A percentile compares a stretch with the other conserved stretches of the same genome.
phyloP scores from a whole-genome alignment of 495 filamentous ascomycete species.

The Xylaria scruposa region DNA sequence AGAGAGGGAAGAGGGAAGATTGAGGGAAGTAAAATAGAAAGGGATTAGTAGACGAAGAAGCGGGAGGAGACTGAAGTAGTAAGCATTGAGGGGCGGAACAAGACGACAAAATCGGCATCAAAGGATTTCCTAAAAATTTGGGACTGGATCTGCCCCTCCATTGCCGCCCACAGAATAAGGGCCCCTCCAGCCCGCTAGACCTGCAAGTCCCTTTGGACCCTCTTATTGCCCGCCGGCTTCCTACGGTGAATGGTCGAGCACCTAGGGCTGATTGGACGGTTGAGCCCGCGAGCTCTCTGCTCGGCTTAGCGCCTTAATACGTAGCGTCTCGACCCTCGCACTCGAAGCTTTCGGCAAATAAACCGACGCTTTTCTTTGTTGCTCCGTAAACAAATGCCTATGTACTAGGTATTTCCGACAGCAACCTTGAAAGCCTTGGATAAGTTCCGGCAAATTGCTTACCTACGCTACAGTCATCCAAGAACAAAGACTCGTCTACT shows the following conservation, averaged over 20 bases:
- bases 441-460: neutral
- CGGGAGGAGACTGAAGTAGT: slow-evolving; percentile 24
- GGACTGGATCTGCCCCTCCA: slow-evolving; percentile 25
- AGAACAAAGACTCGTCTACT: neutral
- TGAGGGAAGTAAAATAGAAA: slow-evolving; percentile 15
- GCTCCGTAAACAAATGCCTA: neutral
- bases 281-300: neutral
- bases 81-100: slow-evolving; percentile 31
- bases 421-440: too few species aligned
- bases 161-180: neutral
- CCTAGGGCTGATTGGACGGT: neutral
- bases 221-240: slow-evolving; percentile 31
- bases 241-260: slow-evolving; percentile 28
- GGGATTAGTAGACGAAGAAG: slow-evolving; percentile 17
- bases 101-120: slow-evolving; percentile 24
- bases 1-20: slow-evolving; percentile 5
- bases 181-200: slow-evolving; percentile 3
- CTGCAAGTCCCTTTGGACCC: slow-evolving; percentile 19
- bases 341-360: slow-evolving; percentile 22
- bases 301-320: slow-evolving; percentile 14
- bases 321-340: slow-evolving; percentile 6
- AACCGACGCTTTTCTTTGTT: neutral
- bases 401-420: neutral
- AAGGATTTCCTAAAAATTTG: slow-evolving; percentile 29
- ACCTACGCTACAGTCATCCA: slow-evolving; percentile 21